phyloP scores from a whole-genome alignment of 1,284 basidiomycete species.

The Boletus smithii region DNA sequence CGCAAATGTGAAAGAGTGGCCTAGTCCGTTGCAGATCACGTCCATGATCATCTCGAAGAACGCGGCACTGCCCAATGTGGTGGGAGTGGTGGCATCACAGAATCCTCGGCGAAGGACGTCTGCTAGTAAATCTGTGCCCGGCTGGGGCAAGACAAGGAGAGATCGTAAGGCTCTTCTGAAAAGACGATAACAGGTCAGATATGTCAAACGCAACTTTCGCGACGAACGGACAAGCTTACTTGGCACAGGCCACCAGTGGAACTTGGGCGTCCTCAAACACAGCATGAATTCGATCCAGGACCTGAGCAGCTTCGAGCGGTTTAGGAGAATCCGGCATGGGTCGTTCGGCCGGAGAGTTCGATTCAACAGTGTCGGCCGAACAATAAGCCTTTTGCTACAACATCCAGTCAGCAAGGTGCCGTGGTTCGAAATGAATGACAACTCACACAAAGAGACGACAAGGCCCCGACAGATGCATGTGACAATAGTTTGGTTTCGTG shows the following conservation, averaged over 20 bases:
- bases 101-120: constrained; percentile 75
- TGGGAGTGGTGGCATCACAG: constrained; percentile 52
- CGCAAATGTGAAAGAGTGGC: constrained; percentile 65
- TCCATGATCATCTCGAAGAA: constrained; percentile 80
- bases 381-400: constrained; percentile 70
- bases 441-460: constrained; percentile 84
- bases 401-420: constrained; percentile 3
- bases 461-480: constrained; percentile 74
- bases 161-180: constrained; percentile 75
- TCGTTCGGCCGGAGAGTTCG: constrained; percentile 61
- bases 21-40: constrained; percentile 58
- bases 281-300: constrained; percentile 64
- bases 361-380: constrained; percentile 52
- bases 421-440: constrained; percentile 1
- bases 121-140: constrained; percentile 61
- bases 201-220: constrained; percentile 9
- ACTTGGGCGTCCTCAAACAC: constrained; percentile 60
- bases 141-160: constrained; percentile 60
- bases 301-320: constrained; percentile 49
- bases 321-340: constrained; percentile 46
- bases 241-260: constrained; percentile 52
- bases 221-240: constrained; percentile 43
- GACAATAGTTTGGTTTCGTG: constrained; percentile 73
- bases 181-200: background rate
- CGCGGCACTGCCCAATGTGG: constrained; percentile 41